A percentile compares a stretch with the other conserved stretches of the same genome.
These are phyloP conservation scores for Hibiscus trionum DNA, from an alignment of 345 rosid genomes.

Conservation along the genomic window DNA sequence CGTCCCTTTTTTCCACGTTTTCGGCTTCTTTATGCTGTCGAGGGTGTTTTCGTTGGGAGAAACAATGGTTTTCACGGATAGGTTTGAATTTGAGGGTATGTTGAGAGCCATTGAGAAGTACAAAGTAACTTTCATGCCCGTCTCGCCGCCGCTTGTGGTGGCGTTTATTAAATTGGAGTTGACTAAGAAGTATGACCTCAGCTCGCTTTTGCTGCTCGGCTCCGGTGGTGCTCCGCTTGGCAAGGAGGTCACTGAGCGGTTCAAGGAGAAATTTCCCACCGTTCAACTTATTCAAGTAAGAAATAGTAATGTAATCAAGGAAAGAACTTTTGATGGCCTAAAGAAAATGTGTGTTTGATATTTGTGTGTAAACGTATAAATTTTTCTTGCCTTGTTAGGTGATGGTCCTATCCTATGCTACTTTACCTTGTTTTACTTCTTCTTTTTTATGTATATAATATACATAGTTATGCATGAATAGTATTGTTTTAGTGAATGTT, in stretches of 20 bases:
- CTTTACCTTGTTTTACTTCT: too few species aligned
- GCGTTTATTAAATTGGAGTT: slow-evolving; percentile 57
- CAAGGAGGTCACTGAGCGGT: slow-evolving; percentile 59
- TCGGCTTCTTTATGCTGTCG: slow-evolving; percentile 39
- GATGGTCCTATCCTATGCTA: too few species aligned
- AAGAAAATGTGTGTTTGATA: too few species aligned
- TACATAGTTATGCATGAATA: too few species aligned
- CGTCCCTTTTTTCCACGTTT: slow-evolving; percentile 46
- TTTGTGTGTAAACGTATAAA: too few species aligned
- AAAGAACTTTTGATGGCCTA: too few species aligned
- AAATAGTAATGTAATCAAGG: not conserved
- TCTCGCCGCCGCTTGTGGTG: slow-evolving; percentile 74
- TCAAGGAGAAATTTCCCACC: slow-evolving; percentile 62
- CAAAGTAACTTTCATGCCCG: slow-evolving; percentile 57
- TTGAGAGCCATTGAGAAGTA: slow-evolving; percentile 52
- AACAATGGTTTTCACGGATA: slow-evolving; percentile 34
- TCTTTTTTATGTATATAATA: not conserved
- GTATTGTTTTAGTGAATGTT: too few species aligned
- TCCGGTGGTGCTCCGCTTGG: slow-evolving; percentile 72
- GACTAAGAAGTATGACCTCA: slow-evolving; percentile 53
- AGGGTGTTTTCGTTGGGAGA: slow-evolving; percentile 35
- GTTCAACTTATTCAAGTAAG: slow-evolving; percentile 59
- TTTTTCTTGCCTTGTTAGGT: too few species aligned
- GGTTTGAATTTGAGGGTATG: slow-evolving; percentile 48
- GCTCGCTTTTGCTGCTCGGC: slow-evolving; percentile 48